Base-by-base conservation (phyloP, 768 basidiomycete genomes). In the Boletus rubescentipes region DNA sequence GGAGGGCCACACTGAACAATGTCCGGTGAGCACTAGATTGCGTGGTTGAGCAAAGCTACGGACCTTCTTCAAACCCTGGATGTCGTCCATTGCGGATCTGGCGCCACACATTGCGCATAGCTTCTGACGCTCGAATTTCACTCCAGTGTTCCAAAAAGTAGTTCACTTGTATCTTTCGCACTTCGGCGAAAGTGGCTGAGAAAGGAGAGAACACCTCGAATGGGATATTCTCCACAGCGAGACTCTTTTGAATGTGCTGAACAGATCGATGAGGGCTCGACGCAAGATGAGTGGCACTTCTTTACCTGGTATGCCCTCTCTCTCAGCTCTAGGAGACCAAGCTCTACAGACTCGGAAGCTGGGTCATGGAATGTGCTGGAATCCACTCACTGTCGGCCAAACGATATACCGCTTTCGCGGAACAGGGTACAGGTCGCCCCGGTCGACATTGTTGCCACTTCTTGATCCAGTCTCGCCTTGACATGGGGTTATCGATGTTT, bases 141-240 rank as follows among this genome's bases (percentile, higher is more conserved):
- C 78, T 72, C 92, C 92, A 95, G 63, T 93, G 85, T 38, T 82
- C 77, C 42, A 93, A 72, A 76, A 93, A 93, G 73, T 81, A 91
- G 34, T 81, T 80, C 15, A 93, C 79, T 68, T 93, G 84, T 30
- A 89, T 87, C 79, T 87, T 89, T 47, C 91, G 77, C 26, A 95
- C 84, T 40, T 89, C 86, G 48, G 87, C 85, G 61, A 91, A 93
- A 0, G 85, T 83, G 6, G 87, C 87, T 6, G 89, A 85, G 72
- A 95, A 93, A 0, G 86, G 83, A 11, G 88, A 90, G 65, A 95
- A 95, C 35, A 89, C 85, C 66, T 95, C 92, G 60, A 87, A 85
- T 2, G 89, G 86, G 47, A 93, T 87, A 67, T 93, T 94, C 14
- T 87, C 81, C 12, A 88, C 81, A 0, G 84, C 85, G 41, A 95